Base-by-base conservation (phyloP, 306 rosid genomes). In the Casuarina equisetifolia region DNA sequence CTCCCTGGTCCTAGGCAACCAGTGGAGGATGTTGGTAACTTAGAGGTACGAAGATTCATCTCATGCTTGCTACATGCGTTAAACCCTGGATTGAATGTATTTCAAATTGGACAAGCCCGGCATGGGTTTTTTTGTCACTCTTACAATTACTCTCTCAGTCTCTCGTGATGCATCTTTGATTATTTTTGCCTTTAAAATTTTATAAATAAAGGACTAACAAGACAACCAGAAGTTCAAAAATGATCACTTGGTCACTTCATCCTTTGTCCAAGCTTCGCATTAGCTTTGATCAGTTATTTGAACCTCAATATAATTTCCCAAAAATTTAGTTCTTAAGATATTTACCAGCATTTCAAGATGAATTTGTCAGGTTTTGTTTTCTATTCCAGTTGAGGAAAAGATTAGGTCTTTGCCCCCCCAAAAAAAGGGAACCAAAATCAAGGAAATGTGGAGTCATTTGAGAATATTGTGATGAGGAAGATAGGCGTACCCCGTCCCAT, bases 11-110 rank as follows among this genome's bases (percentile, higher is more conserved):
- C 76, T n/a, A 88, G 70, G 83, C 87, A 79, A 52, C 73, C 82
- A 76, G 42, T 64, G 74, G 97, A 92, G 20, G 96, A 90, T 77
- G 74, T 87, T 53, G 79, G 85, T 53, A 87, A 82, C 80, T 12
- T 52, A 6, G 90, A 87, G 90, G 97, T 87, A 82, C 43, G 32
- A 73, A 44, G 40, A 55, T 6, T 53, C 76, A 20, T 58, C 36
- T 17, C 45, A n/a, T 71, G 9, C 44, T 12, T 16, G 58, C 54
- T 8, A 32, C 38, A 36, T 19, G 46, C 48, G 43, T 4, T 39
- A 44, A 70, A 70, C 8, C 55, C 38, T 74, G 54, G 48, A 32
- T 25, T 32, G 40, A 59, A 59, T 49, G 13, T 49, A 10, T 49
- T 11, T 11, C 17, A 53, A 12, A 53, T 53, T 1, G n/a, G 58